phyloP scores from a whole-genome alignment of 73 alveolate species.

The Uronychia setigera region DNA sequence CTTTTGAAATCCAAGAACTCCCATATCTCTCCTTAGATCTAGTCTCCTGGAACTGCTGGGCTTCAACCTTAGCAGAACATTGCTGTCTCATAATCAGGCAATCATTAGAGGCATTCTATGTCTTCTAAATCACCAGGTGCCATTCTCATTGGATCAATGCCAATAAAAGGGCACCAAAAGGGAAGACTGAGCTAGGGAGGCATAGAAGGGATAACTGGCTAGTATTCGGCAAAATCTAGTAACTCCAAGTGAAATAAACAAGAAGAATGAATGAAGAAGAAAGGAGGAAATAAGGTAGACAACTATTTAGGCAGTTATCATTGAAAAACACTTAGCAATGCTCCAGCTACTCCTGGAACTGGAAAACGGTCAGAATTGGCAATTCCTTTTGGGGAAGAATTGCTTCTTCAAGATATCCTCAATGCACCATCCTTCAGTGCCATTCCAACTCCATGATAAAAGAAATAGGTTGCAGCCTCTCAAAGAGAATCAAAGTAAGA shows the following conservation, averaged over 20 bases:
- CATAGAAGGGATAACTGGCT: no score
- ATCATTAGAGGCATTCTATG: not conserved
- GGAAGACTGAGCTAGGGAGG: not conserved
- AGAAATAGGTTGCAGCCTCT: no score
- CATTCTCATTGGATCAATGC: not conserved
- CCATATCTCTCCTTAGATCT: not conserved
- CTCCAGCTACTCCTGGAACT: no score
- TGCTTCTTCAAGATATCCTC: not conserved
- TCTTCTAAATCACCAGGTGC: not conserved
- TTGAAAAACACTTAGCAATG: no score
- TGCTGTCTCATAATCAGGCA: no score
- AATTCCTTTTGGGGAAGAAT: not conserved
- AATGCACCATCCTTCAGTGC: not conserved
- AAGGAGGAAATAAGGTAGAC: not conserved
- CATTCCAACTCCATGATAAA: not conserved
- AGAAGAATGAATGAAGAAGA: not conserved
- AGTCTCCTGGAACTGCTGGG: not conserved
- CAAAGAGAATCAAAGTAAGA: no score
- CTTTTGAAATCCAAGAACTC: not conserved
- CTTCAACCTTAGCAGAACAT: no score
- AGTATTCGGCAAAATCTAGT: no score
- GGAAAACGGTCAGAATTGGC: no score
- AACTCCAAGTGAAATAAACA: no score
- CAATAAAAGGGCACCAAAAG: not conserved
- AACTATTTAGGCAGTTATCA: not conserved